Evolutionary conservation across 495 filamentous ascomycete species (phyloP).

Genomic region (Aspergillus haitiensis): DNA sequence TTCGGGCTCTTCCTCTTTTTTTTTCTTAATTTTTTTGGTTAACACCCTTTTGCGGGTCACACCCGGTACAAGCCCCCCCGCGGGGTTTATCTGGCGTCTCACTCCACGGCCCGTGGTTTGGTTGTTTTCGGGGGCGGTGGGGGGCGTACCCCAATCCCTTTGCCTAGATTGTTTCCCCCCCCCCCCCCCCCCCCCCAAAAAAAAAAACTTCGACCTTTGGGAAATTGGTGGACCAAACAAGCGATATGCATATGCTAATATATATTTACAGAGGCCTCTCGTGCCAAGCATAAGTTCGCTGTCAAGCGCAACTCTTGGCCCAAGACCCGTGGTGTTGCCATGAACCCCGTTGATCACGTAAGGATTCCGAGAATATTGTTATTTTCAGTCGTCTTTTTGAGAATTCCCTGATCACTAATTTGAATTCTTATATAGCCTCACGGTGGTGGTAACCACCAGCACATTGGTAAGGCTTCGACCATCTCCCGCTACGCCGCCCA

Average conservation of each 20-base stretch:
- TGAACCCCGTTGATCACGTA: slow-evolving; percentile 99
- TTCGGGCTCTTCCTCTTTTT: slow-evolving; percentile 5
- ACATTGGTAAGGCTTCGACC: slow-evolving; percentile 99
- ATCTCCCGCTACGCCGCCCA: slow-evolving; percentile 96
- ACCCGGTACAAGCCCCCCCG: no score
- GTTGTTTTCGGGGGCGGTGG: no score
- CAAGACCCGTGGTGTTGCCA: slow-evolving; percentile 99
- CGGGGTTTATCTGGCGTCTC: no score
- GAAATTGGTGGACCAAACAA: not conserved
- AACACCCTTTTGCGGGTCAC: no score
- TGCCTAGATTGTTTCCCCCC: no score
- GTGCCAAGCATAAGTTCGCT: slow-evolving; percentile 98
- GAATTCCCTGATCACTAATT: slow-evolving; percentile 31
- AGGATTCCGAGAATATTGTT: slow-evolving; percentile 27
- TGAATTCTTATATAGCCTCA: slow-evolving; percentile 64
- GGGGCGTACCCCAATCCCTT: no score
- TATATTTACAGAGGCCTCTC: slow-evolving; percentile 68
- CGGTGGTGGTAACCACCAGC: slow-evolving; percentile 99
- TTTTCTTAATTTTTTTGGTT: no score
- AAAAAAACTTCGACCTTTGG: no score
- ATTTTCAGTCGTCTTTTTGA: not conserved
- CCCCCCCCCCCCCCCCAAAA: no score
- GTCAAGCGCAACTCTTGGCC: slow-evolving; percentile 99
- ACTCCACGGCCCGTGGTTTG: no score
- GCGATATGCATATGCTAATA: slow-evolving; percentile 17